phyloP scores from a whole-genome alignment of 345 rosid species.

The Euphorbia tirucalli region DNA sequence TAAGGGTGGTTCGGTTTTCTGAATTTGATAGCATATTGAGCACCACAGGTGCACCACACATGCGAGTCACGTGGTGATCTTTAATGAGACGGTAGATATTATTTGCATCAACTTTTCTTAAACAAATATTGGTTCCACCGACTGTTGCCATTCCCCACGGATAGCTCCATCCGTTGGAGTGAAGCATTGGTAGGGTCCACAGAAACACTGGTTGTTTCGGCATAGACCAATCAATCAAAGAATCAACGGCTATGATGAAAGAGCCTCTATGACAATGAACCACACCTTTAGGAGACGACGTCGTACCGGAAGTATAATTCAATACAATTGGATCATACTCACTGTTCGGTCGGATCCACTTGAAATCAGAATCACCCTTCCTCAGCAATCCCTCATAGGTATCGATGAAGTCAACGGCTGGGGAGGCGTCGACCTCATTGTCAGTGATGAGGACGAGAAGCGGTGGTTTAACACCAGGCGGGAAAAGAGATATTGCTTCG shows the following conservation, averaged over 20 bases:
- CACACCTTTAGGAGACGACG: constrained; percentile 27
- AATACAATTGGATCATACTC: constrained; percentile 24
- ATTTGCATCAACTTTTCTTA: constrained; percentile 12
- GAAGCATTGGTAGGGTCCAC: constrained; percentile 32
- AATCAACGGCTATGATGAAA: constrained; percentile 6
- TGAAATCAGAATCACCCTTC: constrained; percentile 17
- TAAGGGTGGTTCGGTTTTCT: not conserved
- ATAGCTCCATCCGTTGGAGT: constrained; percentile 28
- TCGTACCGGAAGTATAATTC: constrained; percentile 26
- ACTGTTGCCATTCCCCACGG: constrained; percentile 26
- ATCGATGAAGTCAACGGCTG: constrained; percentile 4
- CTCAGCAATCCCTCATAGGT: constrained; percentile 16
- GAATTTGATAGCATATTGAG: constrained; percentile 21
- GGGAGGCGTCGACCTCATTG: not conserved
- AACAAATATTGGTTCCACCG: constrained; percentile 25
- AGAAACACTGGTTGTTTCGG: constrained; percentile 14
- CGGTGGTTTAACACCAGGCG: not conserved
- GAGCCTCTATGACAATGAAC: constrained; percentile 16
- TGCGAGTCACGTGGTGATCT: constrained; percentile 22
- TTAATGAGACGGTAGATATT: constrained; percentile 7
- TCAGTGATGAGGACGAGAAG: constrained; percentile 16
- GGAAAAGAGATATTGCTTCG: constrained; percentile 17
- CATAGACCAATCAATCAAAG: constrained; percentile 17
- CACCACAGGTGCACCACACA: constrained; percentile 31
- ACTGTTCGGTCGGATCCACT: constrained; percentile 14